These are phyloP conservation scores for Drosera capensis DNA, from an alignment of 148 eudicot species.

Conservation along the genomic window DNA sequence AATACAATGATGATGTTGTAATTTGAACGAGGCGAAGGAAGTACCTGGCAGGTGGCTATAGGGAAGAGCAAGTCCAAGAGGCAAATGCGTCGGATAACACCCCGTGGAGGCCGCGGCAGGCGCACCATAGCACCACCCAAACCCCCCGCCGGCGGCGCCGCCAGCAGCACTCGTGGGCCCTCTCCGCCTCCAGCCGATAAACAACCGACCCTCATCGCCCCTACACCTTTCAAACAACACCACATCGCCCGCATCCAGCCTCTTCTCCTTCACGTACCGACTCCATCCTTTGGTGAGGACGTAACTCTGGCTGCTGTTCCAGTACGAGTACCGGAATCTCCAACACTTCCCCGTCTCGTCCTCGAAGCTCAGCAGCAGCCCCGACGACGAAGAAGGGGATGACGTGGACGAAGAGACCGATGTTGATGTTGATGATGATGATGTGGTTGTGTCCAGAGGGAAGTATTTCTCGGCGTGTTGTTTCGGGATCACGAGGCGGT, in stretches of 20 bases:
- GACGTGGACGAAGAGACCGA: no score
- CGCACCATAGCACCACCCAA: conserved; percentile 9
- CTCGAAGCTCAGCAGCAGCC: conserved; percentile 17
- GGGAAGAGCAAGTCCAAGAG: conserved; percentile 12
- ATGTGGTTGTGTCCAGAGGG: conserved; percentile 12
- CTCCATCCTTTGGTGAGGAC: conserved; percentile 90
- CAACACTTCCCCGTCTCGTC: conserved; percentile 28
- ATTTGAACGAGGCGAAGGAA: no score
- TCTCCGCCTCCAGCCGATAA: conserved; percentile 49
- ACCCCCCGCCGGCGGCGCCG: not conserved
- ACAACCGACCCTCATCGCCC: conserved; percentile 25
- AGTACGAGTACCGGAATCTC: conserved; percentile 42
- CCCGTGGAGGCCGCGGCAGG: conserved; percentile 18
- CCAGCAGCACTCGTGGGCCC: conserved; percentile 2
- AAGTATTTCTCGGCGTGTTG: conserved; percentile 40
- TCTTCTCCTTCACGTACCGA: conserved; percentile 74
- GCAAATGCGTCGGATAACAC: conserved; percentile 8
- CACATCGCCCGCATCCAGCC: conserved; percentile 63
- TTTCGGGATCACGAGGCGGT: conserved; percentile 50
- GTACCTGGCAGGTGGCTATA: conserved; percentile 42
- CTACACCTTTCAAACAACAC: conserved; percentile 49
- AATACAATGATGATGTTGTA: no score
- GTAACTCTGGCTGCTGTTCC: conserved; percentile 88
- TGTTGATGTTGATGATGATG: conserved; percentile 7
- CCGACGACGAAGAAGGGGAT: no score